phyloP scores from a whole-genome alignment of 2,329 filamentous ascomycete genomes.

The Neonectria hederae region DNA sequence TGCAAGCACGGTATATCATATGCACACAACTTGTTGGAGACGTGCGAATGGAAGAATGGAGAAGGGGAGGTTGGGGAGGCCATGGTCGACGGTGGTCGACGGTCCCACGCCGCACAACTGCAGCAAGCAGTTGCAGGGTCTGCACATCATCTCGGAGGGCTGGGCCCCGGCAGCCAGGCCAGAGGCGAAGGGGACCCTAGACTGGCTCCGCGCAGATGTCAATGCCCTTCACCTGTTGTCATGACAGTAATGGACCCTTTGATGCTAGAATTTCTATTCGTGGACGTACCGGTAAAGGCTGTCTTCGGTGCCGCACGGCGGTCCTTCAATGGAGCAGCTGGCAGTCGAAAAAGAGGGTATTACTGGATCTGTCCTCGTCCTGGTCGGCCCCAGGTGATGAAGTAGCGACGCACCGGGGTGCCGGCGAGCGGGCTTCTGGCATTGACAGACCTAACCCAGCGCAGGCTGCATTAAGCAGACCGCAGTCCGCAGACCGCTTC shows the following conservation, averaged over 20 bases:
- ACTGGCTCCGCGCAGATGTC: conserved; percentile 1
- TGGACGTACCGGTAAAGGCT: neutral
- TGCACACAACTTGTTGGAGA: conserved; percentile 22
- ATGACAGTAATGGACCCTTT: neutral
- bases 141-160: conserved; percentile 42
- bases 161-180: conserved; percentile 21
- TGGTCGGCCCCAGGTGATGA: conserved; percentile 14
- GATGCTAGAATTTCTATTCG: neutral
- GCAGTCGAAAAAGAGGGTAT: conserved; percentile 10
- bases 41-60: conserved; percentile 11
- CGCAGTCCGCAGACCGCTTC: conserved; percentile 27
- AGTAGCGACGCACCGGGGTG: conserved; percentile 13
- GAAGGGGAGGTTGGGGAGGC: conserved; percentile 18
- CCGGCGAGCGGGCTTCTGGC: conserved; percentile 12
- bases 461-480: conserved; percentile 25
- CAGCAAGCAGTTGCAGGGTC: conserved; percentile 38
- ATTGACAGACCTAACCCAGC: conserved; percentile 27
- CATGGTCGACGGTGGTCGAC: conserved; percentile 11
- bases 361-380: neutral
- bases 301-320: neutral
- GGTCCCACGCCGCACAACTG: conserved; percentile 36
- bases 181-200: conserved; percentile 22
- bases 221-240: neutral
- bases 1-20: conserved; percentile 21
- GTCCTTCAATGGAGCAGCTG: conserved; percentile 3